These are phyloP conservation scores for Magnolia sinica DNA, from an alignment of 164 flowering plant genomes.

Conservation along the genomic window DNA sequence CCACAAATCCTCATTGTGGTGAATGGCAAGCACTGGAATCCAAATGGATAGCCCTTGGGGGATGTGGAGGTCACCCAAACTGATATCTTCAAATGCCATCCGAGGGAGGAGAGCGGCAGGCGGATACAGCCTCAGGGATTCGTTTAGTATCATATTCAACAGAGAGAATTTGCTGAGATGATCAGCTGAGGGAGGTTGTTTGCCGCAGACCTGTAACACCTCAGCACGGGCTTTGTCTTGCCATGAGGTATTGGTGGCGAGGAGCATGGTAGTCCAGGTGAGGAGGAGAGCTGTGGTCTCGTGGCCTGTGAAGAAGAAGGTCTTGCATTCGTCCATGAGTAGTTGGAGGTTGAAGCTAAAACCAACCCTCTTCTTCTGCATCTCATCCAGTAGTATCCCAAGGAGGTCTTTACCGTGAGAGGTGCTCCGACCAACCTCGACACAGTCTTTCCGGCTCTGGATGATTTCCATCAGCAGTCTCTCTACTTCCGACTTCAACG, in stretches of 20 bases:
- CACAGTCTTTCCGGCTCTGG: slow-evolving; percentile 64
- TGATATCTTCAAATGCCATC: slow-evolving; percentile 80
- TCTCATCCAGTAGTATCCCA: slow-evolving; percentile 73
- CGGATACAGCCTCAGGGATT: slow-evolving; percentile 82
- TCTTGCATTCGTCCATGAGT: slow-evolving; percentile 95
- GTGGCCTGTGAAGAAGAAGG: slow-evolving; percentile 94
- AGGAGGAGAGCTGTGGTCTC: slow-evolving; percentile 90
- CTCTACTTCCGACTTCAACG: slow-evolving; percentile 83
- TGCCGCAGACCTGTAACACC: slow-evolving; percentile 57
- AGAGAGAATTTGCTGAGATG: slow-evolving; percentile 69
- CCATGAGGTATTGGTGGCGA: slow-evolving; percentile 86
- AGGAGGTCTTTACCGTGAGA: slow-evolving; percentile 79
- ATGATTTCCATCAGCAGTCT: slow-evolving; percentile 80
- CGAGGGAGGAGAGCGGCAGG: slow-evolving; percentile 79
- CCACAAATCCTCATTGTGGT: slow-evolving; percentile 82
- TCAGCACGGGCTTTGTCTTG: slow-evolving; percentile 77
- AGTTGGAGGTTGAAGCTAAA: slow-evolving; percentile 53
- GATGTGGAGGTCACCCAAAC: slow-evolving; percentile 70
- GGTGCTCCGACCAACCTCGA: slow-evolving; percentile 64
- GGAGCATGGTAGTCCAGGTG: slow-evolving; percentile 92
- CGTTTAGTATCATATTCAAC: slow-evolving; percentile 88
- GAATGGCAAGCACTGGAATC: slow-evolving; percentile 89
- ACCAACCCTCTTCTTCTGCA: slow-evolving; percentile 51
- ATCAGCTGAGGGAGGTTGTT: slow-evolving; percentile 51
- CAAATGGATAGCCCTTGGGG: slow-evolving; percentile 86